Conservation (phyloP, 768 basidiomycete genomes). For the Xerocomus spinulosus region DNA sequence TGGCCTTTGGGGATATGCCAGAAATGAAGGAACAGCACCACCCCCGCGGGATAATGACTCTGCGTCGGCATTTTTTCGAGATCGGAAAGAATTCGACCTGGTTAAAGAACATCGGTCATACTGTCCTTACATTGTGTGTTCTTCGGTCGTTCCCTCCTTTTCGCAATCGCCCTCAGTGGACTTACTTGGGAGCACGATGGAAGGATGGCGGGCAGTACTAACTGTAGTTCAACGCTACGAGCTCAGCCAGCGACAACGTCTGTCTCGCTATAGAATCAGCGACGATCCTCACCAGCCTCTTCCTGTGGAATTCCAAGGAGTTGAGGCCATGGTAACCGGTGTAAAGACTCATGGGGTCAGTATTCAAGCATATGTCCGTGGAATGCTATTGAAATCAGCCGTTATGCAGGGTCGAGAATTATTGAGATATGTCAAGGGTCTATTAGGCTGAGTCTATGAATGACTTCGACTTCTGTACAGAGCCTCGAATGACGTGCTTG, state of each 20-base stretch:
- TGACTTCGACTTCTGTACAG: not conserved
- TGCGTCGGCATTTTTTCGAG: constrained; percentile 19
- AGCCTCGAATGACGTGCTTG: not conserved
- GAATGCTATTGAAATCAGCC: constrained; percentile 2
- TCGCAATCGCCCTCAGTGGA: constrained; percentile 27
- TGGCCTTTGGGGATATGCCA: constrained; percentile 70
- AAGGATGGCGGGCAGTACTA: constrained; percentile 82
- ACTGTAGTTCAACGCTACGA: constrained; percentile 64
- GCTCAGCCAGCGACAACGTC: constrained; percentile 51
- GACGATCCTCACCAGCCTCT: constrained; percentile 31
- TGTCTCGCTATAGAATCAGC: constrained; percentile 27
- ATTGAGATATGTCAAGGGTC: constrained; percentile 64
- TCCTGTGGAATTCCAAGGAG: constrained; percentile 38
- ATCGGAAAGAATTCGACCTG: constrained; percentile 58
- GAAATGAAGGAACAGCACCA: constrained; percentile 11
- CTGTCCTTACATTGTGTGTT: constrained; percentile 77
- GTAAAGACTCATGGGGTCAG: constrained; percentile 74
- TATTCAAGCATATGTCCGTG: constrained; percentile 15
- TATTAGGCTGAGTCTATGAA: constrained; percentile 46
- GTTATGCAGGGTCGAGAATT: constrained; percentile 58
- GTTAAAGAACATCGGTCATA: constrained; percentile 80
- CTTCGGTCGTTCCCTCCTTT: constrained; percentile 58
- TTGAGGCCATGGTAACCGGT: constrained; percentile 71
- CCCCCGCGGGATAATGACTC: constrained; percentile 11
- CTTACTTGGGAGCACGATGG: constrained; percentile 36